Base-by-base conservation (phyloP, 108 stramenopile species). In the Nannochloropsis salina region DNA sequence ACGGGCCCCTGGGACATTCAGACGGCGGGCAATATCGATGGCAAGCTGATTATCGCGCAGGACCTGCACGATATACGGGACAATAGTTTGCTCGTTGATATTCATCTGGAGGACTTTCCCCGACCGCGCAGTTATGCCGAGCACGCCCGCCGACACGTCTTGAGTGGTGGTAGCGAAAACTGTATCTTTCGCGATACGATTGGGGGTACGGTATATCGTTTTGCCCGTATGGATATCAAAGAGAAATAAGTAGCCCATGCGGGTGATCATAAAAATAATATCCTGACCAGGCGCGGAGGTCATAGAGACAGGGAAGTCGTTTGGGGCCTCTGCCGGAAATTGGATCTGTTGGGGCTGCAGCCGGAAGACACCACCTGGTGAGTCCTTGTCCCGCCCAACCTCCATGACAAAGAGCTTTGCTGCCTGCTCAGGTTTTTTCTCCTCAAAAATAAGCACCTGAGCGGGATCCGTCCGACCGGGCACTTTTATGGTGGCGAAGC, bases 171-270 rank as follows among this genome's bases (percentile, higher is more conserved):
- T 95, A 45, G 94, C 92, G 90, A 99, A 99, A 79, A 99, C 92
- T 10, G 98, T 97, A 61, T 99, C 98, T 83, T 95, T 93, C 42
- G 97, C 95, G 91, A 99, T 94, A 87, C 94, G 93, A n/a, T 89
- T 89, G 80, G 61, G 61, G 22, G 95, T 94, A 41, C 99, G 94
- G 91, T 96, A 99, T 87, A 99, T 92, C 80, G 96, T 93, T 89
- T 96, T 96, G 83, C 96, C 99, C 41, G 95, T 92, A 92, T 95
- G 95, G 83, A 96, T 92, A 90, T 99, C 99, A 91, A 99, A 98
- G 92, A 99, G 92, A 93, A 95, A 99, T 41, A 95, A 92, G 91
- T 96, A 98, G 43, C 99, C 99, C 94, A 95, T 96, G 94, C 97
- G 97, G 80, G 98, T 95, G 82, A 98, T 89, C 88, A 99, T 89